These are phyloP conservation scores for Spizellomyces punctatus DNA, from an alignment of 192 early-diverging fungal genomes.

Conservation along the genomic window DNA sequence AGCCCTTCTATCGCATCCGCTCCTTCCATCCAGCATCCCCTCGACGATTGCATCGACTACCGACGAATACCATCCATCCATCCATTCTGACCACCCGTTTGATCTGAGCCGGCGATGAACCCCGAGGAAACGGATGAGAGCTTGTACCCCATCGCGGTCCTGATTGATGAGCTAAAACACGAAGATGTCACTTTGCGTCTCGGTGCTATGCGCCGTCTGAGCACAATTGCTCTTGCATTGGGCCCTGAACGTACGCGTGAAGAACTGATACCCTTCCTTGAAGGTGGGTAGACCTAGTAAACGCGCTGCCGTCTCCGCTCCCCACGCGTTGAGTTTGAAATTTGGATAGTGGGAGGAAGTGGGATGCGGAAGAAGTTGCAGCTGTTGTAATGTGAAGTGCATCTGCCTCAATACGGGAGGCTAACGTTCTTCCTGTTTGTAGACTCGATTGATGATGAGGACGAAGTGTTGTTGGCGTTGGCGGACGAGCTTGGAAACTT, in stretches of 20 bases:
- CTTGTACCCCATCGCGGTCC: slow-evolving; percentile 85
- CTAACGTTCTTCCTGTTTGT: not conserved
- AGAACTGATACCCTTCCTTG: slow-evolving; percentile 97
- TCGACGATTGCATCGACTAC: not conserved
- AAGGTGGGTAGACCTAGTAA: slow-evolving; percentile 62
- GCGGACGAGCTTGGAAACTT: slow-evolving; percentile 95
- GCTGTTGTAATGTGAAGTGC: no score
- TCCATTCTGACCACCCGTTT: not conserved
- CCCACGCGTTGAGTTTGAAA: no score
- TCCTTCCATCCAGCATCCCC: not conserved
- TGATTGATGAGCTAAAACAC: slow-evolving; percentile 93
- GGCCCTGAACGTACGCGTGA: slow-evolving; percentile 92
- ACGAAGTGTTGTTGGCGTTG: slow-evolving; percentile 91
- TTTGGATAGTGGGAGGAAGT: no score
- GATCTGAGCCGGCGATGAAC: not conserved
- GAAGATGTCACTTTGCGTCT: slow-evolving; percentile 84
- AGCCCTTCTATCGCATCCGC: not conserved
- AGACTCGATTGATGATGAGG: slow-evolving; percentile 99
- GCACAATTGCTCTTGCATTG: slow-evolving; percentile 88
- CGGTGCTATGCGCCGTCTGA: slow-evolving; percentile 79
- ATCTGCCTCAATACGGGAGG: not conserved
- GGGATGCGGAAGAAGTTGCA: no score
- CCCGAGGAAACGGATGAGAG: slow-evolving; percentile 49
- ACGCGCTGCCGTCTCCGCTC: no score
- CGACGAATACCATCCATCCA: not conserved